Conservation (phyloP, 2,329 filamentous ascomycete genomes). For the Fusarium gaditjirri region DNA sequence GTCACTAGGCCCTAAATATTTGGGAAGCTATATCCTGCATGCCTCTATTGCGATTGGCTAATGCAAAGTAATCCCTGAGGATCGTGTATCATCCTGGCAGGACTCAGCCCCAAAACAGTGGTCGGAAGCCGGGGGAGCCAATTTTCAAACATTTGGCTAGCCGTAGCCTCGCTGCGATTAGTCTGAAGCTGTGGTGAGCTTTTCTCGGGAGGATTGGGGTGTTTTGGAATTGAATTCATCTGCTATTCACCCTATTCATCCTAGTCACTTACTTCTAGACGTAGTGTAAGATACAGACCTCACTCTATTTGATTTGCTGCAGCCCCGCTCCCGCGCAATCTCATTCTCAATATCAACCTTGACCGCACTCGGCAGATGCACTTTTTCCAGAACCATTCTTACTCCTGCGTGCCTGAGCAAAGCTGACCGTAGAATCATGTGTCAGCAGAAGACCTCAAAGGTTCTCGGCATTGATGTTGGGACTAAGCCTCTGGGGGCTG, state of each 20-base stretch:
- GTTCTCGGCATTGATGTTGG: not conserved
- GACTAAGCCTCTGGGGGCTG: not conserved
- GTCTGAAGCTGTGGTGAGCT: too few species aligned
- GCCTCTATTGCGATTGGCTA: rapidly evolving
- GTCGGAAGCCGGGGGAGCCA: not conserved
- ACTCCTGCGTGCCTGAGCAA: not conserved
- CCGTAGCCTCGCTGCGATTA: not conserved
- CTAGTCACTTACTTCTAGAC: not conserved
- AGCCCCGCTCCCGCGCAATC: not conserved
- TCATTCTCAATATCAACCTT: not conserved
- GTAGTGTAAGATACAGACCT: not conserved
- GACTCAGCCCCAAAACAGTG: not conserved
- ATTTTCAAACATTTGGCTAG: rapidly evolving
- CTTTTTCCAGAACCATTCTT: not conserved
- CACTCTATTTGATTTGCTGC: not conserved
- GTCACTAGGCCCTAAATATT: not conserved
- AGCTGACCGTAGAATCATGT: not conserved
- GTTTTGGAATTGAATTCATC: rapidly evolving
- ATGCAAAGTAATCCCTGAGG: not conserved
- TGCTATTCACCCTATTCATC: rapidly evolving
- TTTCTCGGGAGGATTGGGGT: too few species aligned
- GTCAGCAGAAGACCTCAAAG: not conserved
- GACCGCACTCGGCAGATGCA: not conserved
- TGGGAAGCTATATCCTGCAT: not conserved
- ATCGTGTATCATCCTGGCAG: not conserved